Evolutionary conservation across 2,329 filamentous ascomycete genomes (phyloP), one percentile per base, ranked within the genome.

Genomic region (Sclerotinia subarctica): DNA sequence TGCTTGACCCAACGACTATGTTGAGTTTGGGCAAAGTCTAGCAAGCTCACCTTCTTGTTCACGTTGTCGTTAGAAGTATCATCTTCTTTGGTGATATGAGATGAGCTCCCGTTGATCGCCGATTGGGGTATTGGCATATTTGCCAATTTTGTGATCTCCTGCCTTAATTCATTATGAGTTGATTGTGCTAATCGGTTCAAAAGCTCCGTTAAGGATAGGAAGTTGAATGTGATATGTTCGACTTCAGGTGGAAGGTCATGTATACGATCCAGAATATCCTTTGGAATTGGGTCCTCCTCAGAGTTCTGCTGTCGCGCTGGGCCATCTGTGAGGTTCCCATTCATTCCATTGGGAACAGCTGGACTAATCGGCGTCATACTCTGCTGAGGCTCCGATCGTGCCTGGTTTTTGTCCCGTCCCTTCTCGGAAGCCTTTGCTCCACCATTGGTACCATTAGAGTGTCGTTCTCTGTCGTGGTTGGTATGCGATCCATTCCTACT

Each of bases 1-100:
- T 94, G 86, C 80, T 99, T 98, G 78, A 96, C 92, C 83, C 96
- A 98, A 80, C 92, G 93, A 42, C 90, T 88, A 76, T 97, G 90
- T 75, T 90, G 87, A 29, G 88, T 86, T 77, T 94, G 90, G 11
- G 91, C 88, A 80, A 95, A 96, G 54, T 91, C 87, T 69, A 97
- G 79, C 65, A 97, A 78, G 47, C 83, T 80, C 38, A 86, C 80
- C 79, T 97, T 97, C 80, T 96, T 97, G 44, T 85, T 82, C 17
- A 91, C 75, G 75, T 92, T 94, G 69, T 89, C 87, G 51, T 79
- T 77, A 1, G 87, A 89, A 26, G 80, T 82, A 74, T 91, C 88
- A 66, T 88, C 85, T 2, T 76, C 73, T 64, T 78, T 78, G 42
- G 78, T 74, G 42, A 75, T 69, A 66, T 80, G 77, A 44, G 80